Conservation (phyloP, 1,284 basidiomycete genomes). For the Puccinia horiana region DNA sequence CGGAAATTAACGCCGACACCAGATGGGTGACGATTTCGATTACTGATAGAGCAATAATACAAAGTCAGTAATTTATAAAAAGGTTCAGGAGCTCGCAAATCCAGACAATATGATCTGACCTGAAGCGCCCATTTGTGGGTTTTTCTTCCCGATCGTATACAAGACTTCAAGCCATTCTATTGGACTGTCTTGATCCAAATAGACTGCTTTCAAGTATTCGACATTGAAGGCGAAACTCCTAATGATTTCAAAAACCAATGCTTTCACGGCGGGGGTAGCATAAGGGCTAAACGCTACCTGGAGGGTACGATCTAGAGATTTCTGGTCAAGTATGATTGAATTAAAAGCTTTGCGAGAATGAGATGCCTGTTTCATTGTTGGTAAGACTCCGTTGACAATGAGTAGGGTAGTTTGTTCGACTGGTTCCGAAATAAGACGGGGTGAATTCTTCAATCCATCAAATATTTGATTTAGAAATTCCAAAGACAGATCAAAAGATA, state of each 20-base stretch:
- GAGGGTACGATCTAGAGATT: background rate
- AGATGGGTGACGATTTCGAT: conserved; percentile 13
- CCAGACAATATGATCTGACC: background rate
- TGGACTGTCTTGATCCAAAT: background rate
- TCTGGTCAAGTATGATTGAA: conserved; percentile 4
- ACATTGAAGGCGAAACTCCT: background rate
- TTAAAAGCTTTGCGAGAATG: conserved; percentile 25
- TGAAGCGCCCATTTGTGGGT: background rate
- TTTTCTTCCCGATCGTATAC: background rate
- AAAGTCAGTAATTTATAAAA: background rate
- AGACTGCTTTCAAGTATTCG: conserved; percentile 20
- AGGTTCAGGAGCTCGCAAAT: background rate
- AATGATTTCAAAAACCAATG: conserved; percentile 10
- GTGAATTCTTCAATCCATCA: background rate
- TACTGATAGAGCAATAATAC: background rate
- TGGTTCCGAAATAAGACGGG: background rate
- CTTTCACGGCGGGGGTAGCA: background rate
- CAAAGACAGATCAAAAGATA: conserved; percentile 9
- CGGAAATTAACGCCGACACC: background rate
- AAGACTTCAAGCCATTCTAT: conserved; percentile 26
- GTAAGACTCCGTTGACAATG: conserved; percentile 11
- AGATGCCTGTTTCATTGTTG: conserved; percentile 1
- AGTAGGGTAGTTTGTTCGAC: background rate
- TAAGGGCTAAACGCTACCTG: background rate
- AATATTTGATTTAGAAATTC: conserved; percentile 11